Evolutionary conservation across 1,139 yeast genomes (phyloP), one percentile per base, ranked within the genome.

Genomic region (Schwanniomyces etchellsii): DNA sequence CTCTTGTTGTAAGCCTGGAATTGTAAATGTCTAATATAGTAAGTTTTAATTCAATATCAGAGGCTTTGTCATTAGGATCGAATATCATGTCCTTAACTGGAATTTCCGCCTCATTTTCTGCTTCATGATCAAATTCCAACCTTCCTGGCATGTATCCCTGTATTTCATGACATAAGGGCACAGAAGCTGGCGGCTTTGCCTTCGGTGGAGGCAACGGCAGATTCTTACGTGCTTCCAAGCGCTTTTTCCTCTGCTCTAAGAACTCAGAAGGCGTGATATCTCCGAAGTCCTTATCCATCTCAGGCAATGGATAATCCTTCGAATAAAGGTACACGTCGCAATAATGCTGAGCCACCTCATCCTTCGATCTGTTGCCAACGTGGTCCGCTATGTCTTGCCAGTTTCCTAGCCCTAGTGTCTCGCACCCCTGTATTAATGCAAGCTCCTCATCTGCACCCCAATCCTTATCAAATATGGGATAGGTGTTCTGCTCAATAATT

Each of bases 371-470:
- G 28, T 91, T 88, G 5, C 98, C 97, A 34, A 93, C 84, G 50
- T 85, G 95, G 50, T 91, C 97, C 7, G 96, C 83, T 12, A 91
- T 76, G 55, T 91, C 98, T 45, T 85, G 95, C 98, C 98, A 91
- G 54, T 89, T 89, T 4, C 98, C 99, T 35, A 89, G 63, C 0
- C 99, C 98, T 34, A 74, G 72, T 4, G 85, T 81, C 54, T 89
- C 96, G 31, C 95, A 81, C 5, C 97, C 98, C 53, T 88, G 95
- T 14, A 93, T 74, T 37, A 91, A 64, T 29, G 86, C 63, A 37
- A 89, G 53, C 54, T 91, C 99, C 55, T 91, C 99, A 56, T 91
- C 98, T 1, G 98, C 98, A 20, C 98, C 98, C 99, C 99, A 91
- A 30, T 82, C 91, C 34, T 73, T 74, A 32, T 78, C 84, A 44